A percentile compares a stretch with the other conserved stretches of the same genome.
Conservation (phyloP, 2,329 filamentous ascomycete species). For the Penicillium occitanis region DNA sequence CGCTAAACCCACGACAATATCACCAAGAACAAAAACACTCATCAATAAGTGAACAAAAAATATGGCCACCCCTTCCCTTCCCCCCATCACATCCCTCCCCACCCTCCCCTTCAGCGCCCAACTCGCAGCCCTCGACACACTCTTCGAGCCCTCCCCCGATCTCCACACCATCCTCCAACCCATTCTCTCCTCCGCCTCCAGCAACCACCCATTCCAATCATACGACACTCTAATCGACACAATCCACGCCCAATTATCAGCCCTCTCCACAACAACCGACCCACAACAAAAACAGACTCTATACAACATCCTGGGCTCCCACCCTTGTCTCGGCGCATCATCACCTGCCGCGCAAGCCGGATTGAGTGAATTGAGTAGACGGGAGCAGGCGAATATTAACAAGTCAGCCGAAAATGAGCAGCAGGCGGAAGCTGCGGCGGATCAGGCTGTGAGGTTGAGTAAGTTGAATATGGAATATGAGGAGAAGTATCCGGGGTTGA, state of each 20-base stretch:
- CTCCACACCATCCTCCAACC: constrained; percentile 72
- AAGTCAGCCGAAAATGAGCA: constrained; percentile 28
- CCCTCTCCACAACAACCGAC: constrained; percentile 55
- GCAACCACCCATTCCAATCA: constrained; percentile 57
- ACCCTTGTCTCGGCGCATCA: constrained; percentile 74
- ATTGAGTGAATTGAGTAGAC: constrained; percentile 69
- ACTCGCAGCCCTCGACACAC: constrained; percentile 63
- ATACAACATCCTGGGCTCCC: constrained; percentile 72
- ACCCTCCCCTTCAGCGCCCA: constrained; percentile 57
- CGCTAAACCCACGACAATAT: not conserved
- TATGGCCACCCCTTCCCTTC: constrained; percentile 46
- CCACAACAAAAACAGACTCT: constrained; percentile 58
- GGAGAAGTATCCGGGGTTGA: constrained; percentile 72
- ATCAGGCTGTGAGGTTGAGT: constrained; percentile 59
- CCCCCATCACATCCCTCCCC: constrained; percentile 57
- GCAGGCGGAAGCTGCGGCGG: constrained; percentile 37
- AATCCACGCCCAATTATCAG: constrained; percentile 63
- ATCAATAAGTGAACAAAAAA: not conserved
- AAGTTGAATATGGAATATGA: constrained; percentile 77
- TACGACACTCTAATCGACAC: constrained; percentile 70
- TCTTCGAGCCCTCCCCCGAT: constrained; percentile 79
- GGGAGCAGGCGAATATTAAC: constrained; percentile 77
- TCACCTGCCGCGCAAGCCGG: constrained; percentile 54
- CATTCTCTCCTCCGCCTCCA: constrained; percentile 50
- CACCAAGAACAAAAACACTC: not conserved